phyloP scores from a whole-genome alignment of 306 rosid genomes.

The Abrus pulchellus region DNA sequence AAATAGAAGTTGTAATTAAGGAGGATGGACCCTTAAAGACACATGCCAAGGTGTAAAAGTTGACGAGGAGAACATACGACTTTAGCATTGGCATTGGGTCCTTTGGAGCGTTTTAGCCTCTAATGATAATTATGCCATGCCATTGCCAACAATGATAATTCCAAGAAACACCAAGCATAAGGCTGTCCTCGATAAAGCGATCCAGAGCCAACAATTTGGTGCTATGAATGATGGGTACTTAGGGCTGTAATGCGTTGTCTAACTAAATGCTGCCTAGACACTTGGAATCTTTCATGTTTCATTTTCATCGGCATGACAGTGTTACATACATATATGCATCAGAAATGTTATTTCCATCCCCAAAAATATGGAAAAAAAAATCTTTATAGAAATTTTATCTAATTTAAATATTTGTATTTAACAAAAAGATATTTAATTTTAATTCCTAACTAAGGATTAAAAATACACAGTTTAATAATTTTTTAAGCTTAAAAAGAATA shows the following conservation, averaged over 20 bases:
- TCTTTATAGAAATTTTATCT: too few species aligned
- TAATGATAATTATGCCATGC: conserved; percentile 21
- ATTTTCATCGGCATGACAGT: conserved; percentile 1
- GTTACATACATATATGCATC: too few species aligned
- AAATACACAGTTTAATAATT: too few species aligned
- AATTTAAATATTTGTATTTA: too few species aligned
- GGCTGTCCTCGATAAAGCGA: conserved; percentile 28
- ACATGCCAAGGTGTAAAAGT: background rate
- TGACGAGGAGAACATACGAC: conserved; percentile 2
- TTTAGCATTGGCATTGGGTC: conserved; percentile 2
- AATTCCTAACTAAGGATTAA: too few species aligned
- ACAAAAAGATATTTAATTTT: too few species aligned
- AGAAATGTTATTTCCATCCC: too few species aligned
- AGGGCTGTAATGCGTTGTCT: conserved; percentile 49
- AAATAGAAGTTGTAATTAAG: background rate
- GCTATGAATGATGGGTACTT: background rate
- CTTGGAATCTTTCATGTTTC: conserved; percentile 36
- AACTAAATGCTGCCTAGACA: conserved; percentile 33
- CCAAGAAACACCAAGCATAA: conserved; percentile 32
- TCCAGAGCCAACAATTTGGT: conserved; percentile 35
- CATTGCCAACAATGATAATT: conserved; percentile 20
- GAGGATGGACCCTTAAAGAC: too few species aligned
- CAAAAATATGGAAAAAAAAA: too few species aligned
- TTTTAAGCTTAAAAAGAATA: too few species aligned
- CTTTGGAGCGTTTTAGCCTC: background rate